Conservation (phyloP, 2,329 filamentous ascomycete species). For the Fusarium sp. region DNA sequence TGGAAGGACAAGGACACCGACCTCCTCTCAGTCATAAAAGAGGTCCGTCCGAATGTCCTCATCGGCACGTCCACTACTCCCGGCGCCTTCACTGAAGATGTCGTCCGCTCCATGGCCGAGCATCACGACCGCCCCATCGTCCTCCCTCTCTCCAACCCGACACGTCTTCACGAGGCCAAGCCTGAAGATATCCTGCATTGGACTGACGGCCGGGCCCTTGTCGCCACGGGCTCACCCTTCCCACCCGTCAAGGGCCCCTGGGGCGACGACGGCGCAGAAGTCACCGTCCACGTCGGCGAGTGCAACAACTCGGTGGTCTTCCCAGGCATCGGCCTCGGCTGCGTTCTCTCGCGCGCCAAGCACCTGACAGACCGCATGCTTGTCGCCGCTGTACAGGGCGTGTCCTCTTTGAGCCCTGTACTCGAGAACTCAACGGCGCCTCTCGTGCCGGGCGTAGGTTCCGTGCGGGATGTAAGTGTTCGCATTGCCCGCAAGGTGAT, state of each 20-base stretch:
- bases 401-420: slow-evolving; percentile 78
- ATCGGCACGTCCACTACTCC: slow-evolving; percentile 86
- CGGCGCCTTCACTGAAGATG: slow-evolving; percentile 77
- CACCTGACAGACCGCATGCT: slow-evolving; percentile 82
- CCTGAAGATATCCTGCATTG: slow-evolving; percentile 80
- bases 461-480: slow-evolving; percentile 80
- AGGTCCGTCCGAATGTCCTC: slow-evolving; percentile 81
- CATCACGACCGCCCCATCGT: slow-evolving; percentile 79
- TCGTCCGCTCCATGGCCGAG: slow-evolving; percentile 79
- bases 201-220: slow-evolving; percentile 80
- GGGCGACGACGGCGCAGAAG: slow-evolving; percentile 58
- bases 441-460: slow-evolving; percentile 79
- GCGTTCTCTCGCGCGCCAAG: slow-evolving; percentile 74
- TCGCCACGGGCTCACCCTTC: slow-evolving; percentile 88
- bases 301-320: slow-evolving; percentile 92
- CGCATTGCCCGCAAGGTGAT: slow-evolving; percentile 82
- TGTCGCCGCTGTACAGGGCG: slow-evolving; percentile 79
- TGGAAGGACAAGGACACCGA: slow-evolving; percentile 69
- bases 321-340: slow-evolving; percentile 85
- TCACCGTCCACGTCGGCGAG: slow-evolving; percentile 70
- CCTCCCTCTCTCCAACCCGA: slow-evolving; percentile 88
- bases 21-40: slow-evolving; percentile 74
- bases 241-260: slow-evolving; percentile 73
- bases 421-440: slow-evolving; percentile 70
- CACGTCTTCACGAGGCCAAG: slow-evolving; percentile 82